These are phyloP conservation scores for Trypanosoma theileri DNA, from an alignment of 208 protist genomes.

Conservation along the genomic window DNA sequence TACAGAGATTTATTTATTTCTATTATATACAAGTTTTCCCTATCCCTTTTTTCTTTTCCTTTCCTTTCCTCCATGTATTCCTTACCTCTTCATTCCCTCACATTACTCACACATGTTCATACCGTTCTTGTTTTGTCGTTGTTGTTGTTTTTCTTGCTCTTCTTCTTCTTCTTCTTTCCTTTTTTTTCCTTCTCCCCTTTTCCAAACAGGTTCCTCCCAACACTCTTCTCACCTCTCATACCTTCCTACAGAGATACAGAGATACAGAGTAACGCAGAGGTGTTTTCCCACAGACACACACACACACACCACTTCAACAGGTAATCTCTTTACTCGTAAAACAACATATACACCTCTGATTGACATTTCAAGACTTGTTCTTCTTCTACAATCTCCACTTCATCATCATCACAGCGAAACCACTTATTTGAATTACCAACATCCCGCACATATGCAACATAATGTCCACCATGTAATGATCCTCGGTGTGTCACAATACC, in stretches of 20 bases:
- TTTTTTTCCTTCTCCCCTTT: neutral
- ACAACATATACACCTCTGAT: conserved; percentile 76
- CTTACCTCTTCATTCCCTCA: neutral
- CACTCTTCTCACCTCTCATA: no score
- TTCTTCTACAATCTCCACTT: conserved; percentile 71
- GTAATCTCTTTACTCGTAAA: conserved; percentile 70
- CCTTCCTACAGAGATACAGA: no score
- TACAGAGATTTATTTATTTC: no score
- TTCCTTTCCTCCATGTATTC: neutral
- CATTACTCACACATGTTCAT: neutral
- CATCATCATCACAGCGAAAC: conserved; percentile 89
- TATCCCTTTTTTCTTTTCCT: neutral
- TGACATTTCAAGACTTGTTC: conserved; percentile 46
- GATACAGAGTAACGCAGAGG: no score
- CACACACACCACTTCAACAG: neutral
- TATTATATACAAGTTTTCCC: neutral
- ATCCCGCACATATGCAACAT: conserved; percentile 83
- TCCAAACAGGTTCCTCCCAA: neutral
- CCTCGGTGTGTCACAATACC: conserved; percentile 85
- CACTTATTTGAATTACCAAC: conserved; percentile 49
- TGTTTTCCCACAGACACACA: neutral
- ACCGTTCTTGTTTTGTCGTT: neutral
- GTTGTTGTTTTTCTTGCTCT: neutral
- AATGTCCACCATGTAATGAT: conserved; percentile 83
- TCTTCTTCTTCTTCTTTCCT: neutral